Evolutionary conservation across 768 basidiomycete genomes (phyloP), one percentile per base, ranked within the genome.

Genomic region (Amanita pseudoporphyria): DNA sequence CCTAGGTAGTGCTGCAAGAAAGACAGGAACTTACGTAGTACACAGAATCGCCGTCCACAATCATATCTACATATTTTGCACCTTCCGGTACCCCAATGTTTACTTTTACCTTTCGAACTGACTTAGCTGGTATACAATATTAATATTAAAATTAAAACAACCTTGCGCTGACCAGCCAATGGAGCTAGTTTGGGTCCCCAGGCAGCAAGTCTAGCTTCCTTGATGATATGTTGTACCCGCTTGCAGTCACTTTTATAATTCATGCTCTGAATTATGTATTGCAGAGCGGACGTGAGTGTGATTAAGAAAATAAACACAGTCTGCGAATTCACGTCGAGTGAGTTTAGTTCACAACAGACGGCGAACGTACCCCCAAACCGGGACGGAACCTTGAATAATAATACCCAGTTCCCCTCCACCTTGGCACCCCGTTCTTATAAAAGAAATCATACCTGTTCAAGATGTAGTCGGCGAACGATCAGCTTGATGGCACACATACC

Each of bases 371-470:
- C 52, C 79, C 79, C 53, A 98, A 73, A 21, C 93, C 91, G n/a
- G 95, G 95, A 26, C 95, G 78, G 74, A 87, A 99, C 46, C 96
- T 82, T 26, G 89, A 81, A 65, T 98, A 99, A 65, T 97, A 97
- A 67, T 98, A 97, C 38, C 91, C 89, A 28, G 89, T 92, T 13
- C 93, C 95, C 55, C 94, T 76, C 95, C 95, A 99, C 62, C 77
- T 87, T 0, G 95, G 95, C 3, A 99, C 92, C 18, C 95, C 95
- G 54, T 97, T 97, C 67, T 95, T 93, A 73, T 87, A 88, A 76
- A 98, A 99, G 64, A 88, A 88, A 64, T 90, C 87, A 54, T 90
- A 90, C 56, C 89, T 89, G 53, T 16, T 26, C n/a, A 26, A 12
- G 53, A 36, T 41, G 52, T 31, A 26, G 37, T 51, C 53, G 30